A percentile compares a stretch with the other conserved stretches of the same genome.
Evolutionary conservation across 1,284 basidiomycete species (phyloP).

Genomic region (Kwoniella shivajii): DNA sequence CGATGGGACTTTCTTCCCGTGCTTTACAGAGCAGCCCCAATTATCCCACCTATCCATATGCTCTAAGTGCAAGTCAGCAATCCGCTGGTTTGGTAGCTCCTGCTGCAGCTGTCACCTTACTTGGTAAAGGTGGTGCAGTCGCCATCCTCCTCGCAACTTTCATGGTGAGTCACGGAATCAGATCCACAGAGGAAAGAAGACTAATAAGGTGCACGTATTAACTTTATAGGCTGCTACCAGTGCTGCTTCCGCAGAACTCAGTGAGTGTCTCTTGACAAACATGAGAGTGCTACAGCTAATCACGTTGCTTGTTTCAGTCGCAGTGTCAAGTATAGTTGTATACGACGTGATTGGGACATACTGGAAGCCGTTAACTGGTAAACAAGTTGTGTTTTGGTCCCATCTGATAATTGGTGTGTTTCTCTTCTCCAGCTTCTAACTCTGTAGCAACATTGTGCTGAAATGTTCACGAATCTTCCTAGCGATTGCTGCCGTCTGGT

Average conservation of each 20-base stretch:
- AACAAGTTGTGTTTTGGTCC: conserved; percentile 17
- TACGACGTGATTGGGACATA: conserved; percentile 19
- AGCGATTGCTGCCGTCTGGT: conserved; percentile 20
- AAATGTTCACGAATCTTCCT: neutral
- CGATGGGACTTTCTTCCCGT: conserved; percentile 21
- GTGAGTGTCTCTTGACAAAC: neutral
- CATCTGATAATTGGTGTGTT: conserved; percentile 13
- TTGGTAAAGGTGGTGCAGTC: conserved; percentile 28
- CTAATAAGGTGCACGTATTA: neutral
- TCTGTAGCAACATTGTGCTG: neutral
- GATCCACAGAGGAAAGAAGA: neutral
- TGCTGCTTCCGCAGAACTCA: conserved; percentile 17
- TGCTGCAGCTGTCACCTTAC: conserved; percentile 56
- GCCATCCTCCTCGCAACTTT: conserved; percentile 26
- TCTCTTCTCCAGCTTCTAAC: neutral
- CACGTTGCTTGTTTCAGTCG: conserved; percentile 10
- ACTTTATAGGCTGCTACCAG: conserved; percentile 9
- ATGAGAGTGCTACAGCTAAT: too few relatives aligned
- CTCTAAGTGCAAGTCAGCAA: conserved; percentile 58
- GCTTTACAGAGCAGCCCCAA: conserved; percentile 14
- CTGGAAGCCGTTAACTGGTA: conserved; percentile 15
- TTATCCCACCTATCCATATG: conserved; percentile 58
- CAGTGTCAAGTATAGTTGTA: conserved; percentile 17
- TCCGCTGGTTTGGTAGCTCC: conserved; percentile 62
- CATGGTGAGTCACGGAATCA: conserved; percentile 5